These are phyloP conservation scores for Hemisphaericaspora xylanilytica DNA, from an alignment of 1,139 yeast genomes.

Conservation along the genomic window DNA sequence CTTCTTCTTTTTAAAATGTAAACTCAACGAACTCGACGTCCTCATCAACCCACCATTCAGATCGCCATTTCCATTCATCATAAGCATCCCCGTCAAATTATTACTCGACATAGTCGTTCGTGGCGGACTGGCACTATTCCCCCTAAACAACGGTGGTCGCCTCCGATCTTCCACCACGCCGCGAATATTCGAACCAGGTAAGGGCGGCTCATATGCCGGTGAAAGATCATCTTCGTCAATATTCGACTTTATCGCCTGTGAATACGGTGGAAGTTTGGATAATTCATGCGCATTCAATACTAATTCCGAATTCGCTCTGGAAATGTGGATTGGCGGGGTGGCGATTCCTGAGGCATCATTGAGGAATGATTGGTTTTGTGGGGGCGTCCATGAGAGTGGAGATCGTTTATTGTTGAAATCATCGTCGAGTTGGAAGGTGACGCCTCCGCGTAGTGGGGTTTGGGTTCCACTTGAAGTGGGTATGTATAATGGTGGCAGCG, in stretches of 20 bases:
- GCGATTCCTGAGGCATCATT: conserved; percentile 21
- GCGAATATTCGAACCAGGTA: conserved; percentile 44
- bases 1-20: conserved; percentile 31
- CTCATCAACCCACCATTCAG: conserved; percentile 15
- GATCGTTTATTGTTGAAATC: conserved; percentile 21
- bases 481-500: no score
- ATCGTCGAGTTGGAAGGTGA: conserved; percentile 45
- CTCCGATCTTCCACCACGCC: conserved; percentile 19
- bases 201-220: conserved; percentile 61
- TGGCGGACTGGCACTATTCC: conserved; percentile 21
- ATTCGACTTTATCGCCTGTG: conserved; percentile 62
- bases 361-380: conserved; percentile 12
- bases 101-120: conserved; percentile 24
- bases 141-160: conserved; percentile 1
- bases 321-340: conserved; percentile 57
- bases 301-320: conserved; percentile 54
- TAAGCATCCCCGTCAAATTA: conserved; percentile 17
- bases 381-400: conserved; percentile 12
- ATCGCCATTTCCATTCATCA: neutral
- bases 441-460: conserved; percentile 23
- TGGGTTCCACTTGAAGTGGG: neutral
- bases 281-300: conserved; percentile 25
- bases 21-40: conserved; percentile 26
- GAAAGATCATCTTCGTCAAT: conserved; percentile 53
- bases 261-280: conserved; percentile 79